Conservation (phyloP, 345 rosid species). For the Aegle marmelos region DNA sequence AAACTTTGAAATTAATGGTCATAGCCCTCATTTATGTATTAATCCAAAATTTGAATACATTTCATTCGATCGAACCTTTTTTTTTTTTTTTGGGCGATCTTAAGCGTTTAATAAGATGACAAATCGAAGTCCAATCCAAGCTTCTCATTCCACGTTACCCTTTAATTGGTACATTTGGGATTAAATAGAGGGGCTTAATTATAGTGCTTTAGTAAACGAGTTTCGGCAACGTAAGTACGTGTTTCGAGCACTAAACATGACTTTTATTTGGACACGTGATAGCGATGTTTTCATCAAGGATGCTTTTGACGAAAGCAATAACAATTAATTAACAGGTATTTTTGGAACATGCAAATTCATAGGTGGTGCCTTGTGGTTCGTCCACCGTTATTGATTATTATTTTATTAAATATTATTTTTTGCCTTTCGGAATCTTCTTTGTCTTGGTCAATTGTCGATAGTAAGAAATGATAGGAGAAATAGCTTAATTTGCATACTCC, state of each 20-base stretch:
- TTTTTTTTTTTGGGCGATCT: not conserved
- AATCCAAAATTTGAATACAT: not conserved
- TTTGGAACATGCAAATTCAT: not conserved
- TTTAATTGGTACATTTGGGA: constrained; percentile 2
- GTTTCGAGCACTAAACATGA: not conserved
- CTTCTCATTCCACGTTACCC: not conserved
- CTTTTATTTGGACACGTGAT: not conserved
- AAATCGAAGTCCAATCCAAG: not conserved
- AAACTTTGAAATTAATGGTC: too few relatives aligned
- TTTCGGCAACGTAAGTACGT: not conserved
- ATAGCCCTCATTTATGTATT: too few relatives aligned
- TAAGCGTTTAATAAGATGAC: not conserved
- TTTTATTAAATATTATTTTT: not conserved
- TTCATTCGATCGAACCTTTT: too few relatives aligned
- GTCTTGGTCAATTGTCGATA: too few relatives aligned
- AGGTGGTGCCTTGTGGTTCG: not conserved
- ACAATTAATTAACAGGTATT: not conserved
- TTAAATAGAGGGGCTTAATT: too few relatives aligned
- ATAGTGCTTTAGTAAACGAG: not conserved
- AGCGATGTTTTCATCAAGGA: not conserved
- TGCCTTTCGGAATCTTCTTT: not conserved
- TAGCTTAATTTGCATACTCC: not conserved
- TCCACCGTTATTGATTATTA: too few relatives aligned
- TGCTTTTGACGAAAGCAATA: not conserved
- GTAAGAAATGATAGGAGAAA: not conserved